These are phyloP conservation scores for Tuber brumale DNA, from an alignment of 495 filamentous ascomycete genomes.

Conservation along the genomic window DNA sequence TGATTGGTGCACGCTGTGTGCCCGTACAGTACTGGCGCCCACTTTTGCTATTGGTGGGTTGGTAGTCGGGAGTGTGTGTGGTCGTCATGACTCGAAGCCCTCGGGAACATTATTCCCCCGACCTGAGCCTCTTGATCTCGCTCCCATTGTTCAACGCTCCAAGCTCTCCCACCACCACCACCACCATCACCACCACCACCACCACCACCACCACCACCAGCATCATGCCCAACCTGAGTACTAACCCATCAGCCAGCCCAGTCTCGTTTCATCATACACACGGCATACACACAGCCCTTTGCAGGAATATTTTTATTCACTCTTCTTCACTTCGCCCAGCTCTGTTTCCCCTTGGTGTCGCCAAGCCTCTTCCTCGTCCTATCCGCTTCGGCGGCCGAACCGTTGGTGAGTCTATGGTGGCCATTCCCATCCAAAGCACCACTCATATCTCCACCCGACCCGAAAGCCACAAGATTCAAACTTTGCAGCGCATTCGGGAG, in stretches of 20 bases:
- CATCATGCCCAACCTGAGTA: background rate
- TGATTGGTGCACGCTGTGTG: background rate
- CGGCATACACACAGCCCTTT: background rate
- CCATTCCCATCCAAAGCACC: background rate
- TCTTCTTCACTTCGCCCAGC: background rate
- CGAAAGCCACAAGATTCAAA: background rate
- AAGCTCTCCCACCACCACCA: background rate
- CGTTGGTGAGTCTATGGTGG: background rate
- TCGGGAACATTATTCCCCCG: constrained; percentile 4
- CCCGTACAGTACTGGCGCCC: background rate
- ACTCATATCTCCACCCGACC: background rate
- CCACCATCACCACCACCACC: background rate
- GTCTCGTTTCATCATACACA: background rate
- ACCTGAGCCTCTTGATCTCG: background rate
- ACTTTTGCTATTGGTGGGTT: background rate
- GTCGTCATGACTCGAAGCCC: background rate
- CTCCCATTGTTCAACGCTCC: background rate
- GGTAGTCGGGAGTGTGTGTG: background rate
- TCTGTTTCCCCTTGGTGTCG: background rate
- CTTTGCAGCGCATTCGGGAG: background rate
- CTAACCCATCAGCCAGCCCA: background rate
- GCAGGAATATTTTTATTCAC: background rate
- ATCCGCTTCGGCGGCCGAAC: background rate
- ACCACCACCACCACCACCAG: background rate
- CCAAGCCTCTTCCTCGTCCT: background rate